These are phyloP conservation scores for Solanum chilense DNA, from an alignment of 257 asterid genomes.

Conservation along the genomic window DNA sequence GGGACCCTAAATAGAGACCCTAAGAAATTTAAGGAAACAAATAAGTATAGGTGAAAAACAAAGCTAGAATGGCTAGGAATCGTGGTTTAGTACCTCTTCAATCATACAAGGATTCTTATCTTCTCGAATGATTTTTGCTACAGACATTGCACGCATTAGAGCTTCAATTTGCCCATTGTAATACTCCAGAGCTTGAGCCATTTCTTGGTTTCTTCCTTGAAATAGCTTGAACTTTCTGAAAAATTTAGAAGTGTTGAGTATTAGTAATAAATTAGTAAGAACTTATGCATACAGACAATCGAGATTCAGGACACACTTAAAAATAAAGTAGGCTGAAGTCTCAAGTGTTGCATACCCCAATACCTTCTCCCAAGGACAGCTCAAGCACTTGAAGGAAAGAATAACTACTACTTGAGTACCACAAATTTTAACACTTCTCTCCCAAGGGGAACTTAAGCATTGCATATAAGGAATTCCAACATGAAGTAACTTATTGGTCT, in stretches of 20 bases:
- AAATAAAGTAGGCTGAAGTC: background rate
- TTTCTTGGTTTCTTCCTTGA: constrained; percentile 2
- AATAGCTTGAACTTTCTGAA: background rate
- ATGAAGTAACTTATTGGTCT: background rate
- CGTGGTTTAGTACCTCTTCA: constrained; percentile 46
- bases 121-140: constrained; percentile 23
- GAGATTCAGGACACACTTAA: background rate
- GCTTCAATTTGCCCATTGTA: constrained; percentile 34
- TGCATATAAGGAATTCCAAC: background rate
- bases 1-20: constrained; percentile 91
- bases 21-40: constrained; percentile 13
- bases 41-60: background rate
- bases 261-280: background rate
- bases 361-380: background rate
- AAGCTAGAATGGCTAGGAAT: background rate
- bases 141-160: constrained; percentile 28
- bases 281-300: background rate
- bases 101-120: constrained; percentile 63
- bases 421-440: background rate
- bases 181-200: constrained; percentile 25
- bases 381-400: background rate
- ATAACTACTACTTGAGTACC: background rate
- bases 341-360: background rate
- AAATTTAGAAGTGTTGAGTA: background rate
- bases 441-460: background rate